These are phyloP conservation scores for Trichoderma parareesei DNA, from an alignment of 495 filamentous ascomycete species.

Conservation along the genomic window DNA sequence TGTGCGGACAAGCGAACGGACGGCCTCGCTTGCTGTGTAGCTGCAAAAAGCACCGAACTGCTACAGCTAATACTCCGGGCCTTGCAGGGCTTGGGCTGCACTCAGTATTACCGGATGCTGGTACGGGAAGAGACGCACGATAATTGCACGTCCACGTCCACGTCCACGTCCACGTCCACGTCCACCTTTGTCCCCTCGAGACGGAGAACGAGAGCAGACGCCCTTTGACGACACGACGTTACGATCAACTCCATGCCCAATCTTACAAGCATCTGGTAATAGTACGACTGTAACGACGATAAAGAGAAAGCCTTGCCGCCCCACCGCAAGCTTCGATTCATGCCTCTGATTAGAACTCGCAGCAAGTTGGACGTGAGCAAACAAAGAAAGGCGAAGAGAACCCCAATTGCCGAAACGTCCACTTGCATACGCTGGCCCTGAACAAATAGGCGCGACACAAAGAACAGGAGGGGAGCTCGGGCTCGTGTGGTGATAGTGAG, in stretches of 20 bases:
- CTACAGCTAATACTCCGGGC: neutral
- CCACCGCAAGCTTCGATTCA: neutral
- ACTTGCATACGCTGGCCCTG: neutral
- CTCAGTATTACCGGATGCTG: neutral
- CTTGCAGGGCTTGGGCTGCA: neutral
- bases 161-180: no score
- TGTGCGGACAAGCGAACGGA: neutral
- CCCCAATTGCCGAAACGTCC: neutral
- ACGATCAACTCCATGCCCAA: neutral
- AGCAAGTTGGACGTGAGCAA: neutral
- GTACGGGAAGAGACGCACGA: neutral
- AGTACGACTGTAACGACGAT: neutral
- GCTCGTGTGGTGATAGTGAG: conserved; percentile 5
- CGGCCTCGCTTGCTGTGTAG: neutral
- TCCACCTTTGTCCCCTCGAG: neutral
- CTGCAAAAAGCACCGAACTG: neutral
- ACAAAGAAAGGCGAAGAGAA: conserved; percentile 3
- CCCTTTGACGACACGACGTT: neutral
- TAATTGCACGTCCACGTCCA: neutral
- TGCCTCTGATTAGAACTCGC: neutral
- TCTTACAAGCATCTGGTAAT: neutral
- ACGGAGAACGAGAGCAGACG: neutral
- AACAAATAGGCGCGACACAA: neutral
- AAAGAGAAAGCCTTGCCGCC: neutral
- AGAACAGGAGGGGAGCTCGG: neutral